Conservation (phyloP, 2,329 filamentous ascomycete genomes). For the Nemania serpens region DNA sequence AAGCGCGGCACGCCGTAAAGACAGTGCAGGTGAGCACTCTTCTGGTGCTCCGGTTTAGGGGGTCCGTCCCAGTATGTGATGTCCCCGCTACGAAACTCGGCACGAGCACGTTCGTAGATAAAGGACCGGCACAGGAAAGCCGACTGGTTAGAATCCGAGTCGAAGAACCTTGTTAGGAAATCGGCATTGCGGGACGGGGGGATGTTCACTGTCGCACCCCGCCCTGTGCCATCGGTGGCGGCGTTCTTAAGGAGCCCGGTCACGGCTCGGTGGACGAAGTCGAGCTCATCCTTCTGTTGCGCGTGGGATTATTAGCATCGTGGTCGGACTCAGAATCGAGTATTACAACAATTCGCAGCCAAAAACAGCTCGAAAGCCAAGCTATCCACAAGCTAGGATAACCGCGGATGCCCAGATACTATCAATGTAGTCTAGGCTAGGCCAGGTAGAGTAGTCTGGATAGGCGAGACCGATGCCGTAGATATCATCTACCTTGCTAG, state of each 20-base stretch:
- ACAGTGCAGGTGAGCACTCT: constrained; percentile 72
- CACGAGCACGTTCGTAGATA: constrained; percentile 63
- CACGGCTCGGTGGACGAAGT: constrained; percentile 54
- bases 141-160: constrained; percentile 55
- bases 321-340: not conserved
- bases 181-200: constrained; percentile 52
- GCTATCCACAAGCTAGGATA: too few relatives aligned
- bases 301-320: not conserved
- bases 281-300: constrained; percentile 48
- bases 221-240: constrained; percentile 42
- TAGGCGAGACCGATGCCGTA: too few relatives aligned
- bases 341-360: too few relatives aligned
- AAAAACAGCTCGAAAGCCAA: too few relatives aligned
- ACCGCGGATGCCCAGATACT: too few relatives aligned
- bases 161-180: constrained; percentile 52
- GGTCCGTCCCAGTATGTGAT: constrained; percentile 34
- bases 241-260: constrained; percentile 52
- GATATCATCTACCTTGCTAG: too few relatives aligned
- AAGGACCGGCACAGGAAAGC: constrained; percentile 68
- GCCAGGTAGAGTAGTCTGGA: too few relatives aligned
- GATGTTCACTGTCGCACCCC: constrained; percentile 35
- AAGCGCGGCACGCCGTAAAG: constrained; percentile 67
- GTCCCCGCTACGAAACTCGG: constrained; percentile 31
- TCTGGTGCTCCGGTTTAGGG: constrained; percentile 57
- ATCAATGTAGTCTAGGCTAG: too few relatives aligned